Percentiles rank a stretch among this genome's conserved stretches.
phyloP scores from a whole-genome alignment of 805 yeast genomes.

The Yarrowia porcina region DNA sequence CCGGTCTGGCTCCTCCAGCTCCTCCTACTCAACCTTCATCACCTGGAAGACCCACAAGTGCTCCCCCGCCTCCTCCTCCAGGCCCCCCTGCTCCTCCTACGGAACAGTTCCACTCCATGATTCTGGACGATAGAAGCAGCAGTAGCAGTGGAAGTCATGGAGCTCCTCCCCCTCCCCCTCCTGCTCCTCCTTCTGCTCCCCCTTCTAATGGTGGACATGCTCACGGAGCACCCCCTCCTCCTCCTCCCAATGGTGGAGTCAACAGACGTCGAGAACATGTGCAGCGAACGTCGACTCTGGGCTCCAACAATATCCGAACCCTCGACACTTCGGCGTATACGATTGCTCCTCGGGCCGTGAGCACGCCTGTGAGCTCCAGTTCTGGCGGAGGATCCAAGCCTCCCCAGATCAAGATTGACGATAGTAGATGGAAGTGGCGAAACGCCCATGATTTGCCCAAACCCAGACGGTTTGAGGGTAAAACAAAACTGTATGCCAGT shows the following conservation, averaged over 20 bases:
- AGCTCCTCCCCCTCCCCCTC: conserved; percentile 30
- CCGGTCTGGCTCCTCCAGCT: conserved; percentile 32
- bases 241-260: neutral
- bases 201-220: conserved; percentile 36
- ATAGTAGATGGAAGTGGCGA: conserved; percentile 65
- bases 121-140: conserved; percentile 1
- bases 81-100: conserved; percentile 37
- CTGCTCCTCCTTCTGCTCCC: conserved; percentile 32
- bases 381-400: conserved; percentile 14
- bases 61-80: conserved; percentile 34
- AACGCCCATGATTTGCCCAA: conserved; percentile 72
- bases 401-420: conserved; percentile 53
- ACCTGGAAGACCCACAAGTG: conserved; percentile 27
- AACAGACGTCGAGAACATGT: conserved; percentile 14
- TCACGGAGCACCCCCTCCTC: conserved; percentile 29
- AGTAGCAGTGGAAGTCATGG: conserved; percentile 1
- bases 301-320: conserved; percentile 48
- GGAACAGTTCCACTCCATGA: neutral
- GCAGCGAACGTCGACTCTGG: conserved; percentile 18
- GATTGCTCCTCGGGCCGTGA: conserved; percentile 43
- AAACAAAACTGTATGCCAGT: conserved; percentile 82
- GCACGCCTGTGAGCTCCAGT: conserved; percentile 31
- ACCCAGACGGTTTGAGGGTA: conserved; percentile 76
- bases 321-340: conserved; percentile 67
- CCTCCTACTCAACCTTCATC: conserved; percentile 36